phyloP scores from a whole-genome alignment of 2,329 filamentous ascomycete species.

The Fulvia fulva region DNA sequence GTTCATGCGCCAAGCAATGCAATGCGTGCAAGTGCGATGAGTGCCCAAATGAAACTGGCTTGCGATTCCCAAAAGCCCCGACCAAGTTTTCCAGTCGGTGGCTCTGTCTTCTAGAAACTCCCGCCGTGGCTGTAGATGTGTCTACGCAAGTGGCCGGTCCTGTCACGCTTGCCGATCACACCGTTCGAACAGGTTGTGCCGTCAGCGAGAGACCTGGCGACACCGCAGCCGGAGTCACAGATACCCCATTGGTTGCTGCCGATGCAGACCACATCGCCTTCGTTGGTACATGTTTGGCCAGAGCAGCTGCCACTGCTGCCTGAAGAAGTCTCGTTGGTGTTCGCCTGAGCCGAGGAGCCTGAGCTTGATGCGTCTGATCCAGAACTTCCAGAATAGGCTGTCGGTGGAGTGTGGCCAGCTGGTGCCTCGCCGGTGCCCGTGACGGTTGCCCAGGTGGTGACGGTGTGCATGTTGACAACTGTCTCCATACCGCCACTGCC shows the following conservation, averaged over 20 bases:
- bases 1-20: background rate
- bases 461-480: conserved; percentile 8
- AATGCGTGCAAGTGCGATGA: background rate
- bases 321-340: conserved; percentile 6
- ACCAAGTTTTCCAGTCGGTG: background rate
- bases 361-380: conserved; percentile 13
- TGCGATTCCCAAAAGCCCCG: background rate
- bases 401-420: conserved; percentile 7
- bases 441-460: conserved; percentile 16
- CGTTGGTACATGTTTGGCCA: conserved; percentile 13
- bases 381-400: conserved; percentile 9
- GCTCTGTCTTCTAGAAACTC: conserved; percentile 1
- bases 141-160: conserved; percentile 4
- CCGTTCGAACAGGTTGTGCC: conserved; percentile 40
- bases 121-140: background rate
- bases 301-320: conserved; percentile 13
- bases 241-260: conserved; percentile 39
- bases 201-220: conserved; percentile 37
- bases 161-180: conserved; percentile 22
- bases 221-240: conserved; percentile 41
- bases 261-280: conserved; percentile 43
- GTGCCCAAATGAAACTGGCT: background rate
- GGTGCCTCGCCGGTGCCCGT: conserved; percentile 11
- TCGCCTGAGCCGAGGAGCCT: background rate
- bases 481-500: background rate